phyloP scores from a whole-genome alignment of 345 rosid species.

The Garcia nutans region DNA sequence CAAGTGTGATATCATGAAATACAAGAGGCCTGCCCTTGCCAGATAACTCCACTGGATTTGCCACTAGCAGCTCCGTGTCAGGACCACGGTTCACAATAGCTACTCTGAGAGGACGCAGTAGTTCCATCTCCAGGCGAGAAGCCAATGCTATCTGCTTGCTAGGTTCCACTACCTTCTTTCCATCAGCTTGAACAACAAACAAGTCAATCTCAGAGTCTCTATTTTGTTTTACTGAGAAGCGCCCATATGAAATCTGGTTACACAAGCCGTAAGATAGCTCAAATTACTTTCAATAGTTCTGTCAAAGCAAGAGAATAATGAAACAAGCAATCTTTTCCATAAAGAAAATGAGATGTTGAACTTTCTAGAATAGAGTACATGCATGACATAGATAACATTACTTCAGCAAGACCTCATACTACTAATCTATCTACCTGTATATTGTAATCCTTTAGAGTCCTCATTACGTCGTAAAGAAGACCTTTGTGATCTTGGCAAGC shows the following conservation, averaged over 20 bases:
- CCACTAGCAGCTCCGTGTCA: conserved; percentile 82
- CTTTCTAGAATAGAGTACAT: neutral
- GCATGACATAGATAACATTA: neutral
- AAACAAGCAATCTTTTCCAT: neutral
- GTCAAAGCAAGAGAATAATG: neutral
- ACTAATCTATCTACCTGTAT: conserved; percentile 61
- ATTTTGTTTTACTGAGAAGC: conserved; percentile 57
- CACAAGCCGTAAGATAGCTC: conserved; percentile 2
- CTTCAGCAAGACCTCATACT: neutral
- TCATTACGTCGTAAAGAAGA: conserved; percentile 86
- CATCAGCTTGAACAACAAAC: conserved; percentile 81
- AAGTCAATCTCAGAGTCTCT: conserved; percentile 80
- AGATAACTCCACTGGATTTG: conserved; percentile 89
- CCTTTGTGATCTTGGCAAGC: conserved; percentile 88
- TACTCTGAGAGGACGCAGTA: conserved; percentile 80
- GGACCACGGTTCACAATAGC: conserved; percentile 78
- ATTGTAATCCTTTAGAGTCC: conserved; percentile 91
- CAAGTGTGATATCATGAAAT: conserved; percentile 78
- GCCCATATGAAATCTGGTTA: conserved; percentile 85
- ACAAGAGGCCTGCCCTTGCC: conserved; percentile 96
- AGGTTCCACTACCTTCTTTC: conserved; percentile 79
- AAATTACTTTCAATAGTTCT: neutral
- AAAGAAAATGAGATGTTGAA: neutral
- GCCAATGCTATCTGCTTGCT: conserved; percentile 68
- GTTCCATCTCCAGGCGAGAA: conserved; percentile 64